Evolutionary conservation across 108 stramenopile species (phyloP), one percentile per base, ranked within the genome.

Genomic region (Nitzschia inconspicua): DNA sequence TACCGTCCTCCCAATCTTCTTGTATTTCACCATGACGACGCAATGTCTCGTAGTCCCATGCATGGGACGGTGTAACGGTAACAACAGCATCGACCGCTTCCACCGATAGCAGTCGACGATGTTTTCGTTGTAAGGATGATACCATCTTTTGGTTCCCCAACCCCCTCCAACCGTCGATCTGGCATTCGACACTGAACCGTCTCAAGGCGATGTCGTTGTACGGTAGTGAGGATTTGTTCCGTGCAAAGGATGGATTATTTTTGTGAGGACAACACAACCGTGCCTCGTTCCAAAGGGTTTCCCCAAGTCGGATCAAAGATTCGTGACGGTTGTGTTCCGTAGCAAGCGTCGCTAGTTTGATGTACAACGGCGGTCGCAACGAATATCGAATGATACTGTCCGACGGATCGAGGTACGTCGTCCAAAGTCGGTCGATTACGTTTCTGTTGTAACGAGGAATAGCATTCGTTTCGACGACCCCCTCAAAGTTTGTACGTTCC

Each of bases 151-250:
- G 34, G 1, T 32, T 29, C n/a, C 36, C 36, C 19, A 54, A 19
- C 16, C 66, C 40, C 7, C 40, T 16, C 47, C 46, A 61, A 29
- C 65, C 72, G 7, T 39, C 5, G 22, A 65, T 55, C 37, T 73
- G 72, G 40, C 43, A n/a, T 11, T 7, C 5, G 16, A 73, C 39
- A 3, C 63, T 65, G n/a, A 11, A 29, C 11, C 16, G n/a, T 34
- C 22, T 31, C 40, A 57, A 51, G 7, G 3, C 10, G 30, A 42
- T 26, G 9, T 24, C 18, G 8, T 52, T 61, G 49, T 34, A n/a
- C n/a, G n/a, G n/a, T n/a, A n/a, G 18, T 31, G 18, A 13, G 50
- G 5, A 3, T 29, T 11, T 30, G 50, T 13, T 2, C 18, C 1
- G 3, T 14, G 18, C 46, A 48, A 29, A 13, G 47, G 7, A 22